phyloP scores from a whole-genome alignment of 1,284 basidiomycete species.

The Ganoderma lucidum region DNA sequence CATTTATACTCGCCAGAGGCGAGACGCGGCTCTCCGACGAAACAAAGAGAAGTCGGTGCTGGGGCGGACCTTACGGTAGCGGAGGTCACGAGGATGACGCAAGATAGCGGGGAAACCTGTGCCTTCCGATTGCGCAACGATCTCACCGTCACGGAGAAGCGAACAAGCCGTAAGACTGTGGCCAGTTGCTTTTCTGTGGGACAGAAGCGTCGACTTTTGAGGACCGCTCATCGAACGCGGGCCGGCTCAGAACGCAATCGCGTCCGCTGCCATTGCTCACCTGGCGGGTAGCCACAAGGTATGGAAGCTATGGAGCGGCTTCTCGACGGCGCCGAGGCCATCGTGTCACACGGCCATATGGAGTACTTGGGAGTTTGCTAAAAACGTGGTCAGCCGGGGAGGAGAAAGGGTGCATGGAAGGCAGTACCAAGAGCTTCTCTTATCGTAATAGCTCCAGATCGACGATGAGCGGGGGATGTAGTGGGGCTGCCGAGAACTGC shows the following conservation, averaged over 20 bases:
- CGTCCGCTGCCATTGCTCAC: slow-evolving; percentile 18
- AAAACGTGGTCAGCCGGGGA: background rate
- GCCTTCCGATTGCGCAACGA: background rate
- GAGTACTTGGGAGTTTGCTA: slow-evolving; percentile 6
- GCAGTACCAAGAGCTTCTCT: background rate
- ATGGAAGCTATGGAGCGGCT: slow-evolving; percentile 11
- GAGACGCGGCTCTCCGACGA: slow-evolving; percentile 20
- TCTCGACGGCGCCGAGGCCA: slow-evolving; percentile 20
- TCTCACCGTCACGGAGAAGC: background rate
- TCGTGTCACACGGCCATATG: slow-evolving; percentile 25
- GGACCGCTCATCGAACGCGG: slow-evolving; percentile 12
- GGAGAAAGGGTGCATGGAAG: slow-evolving; percentile 7
- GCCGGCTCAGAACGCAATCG: slow-evolving; percentile 16
- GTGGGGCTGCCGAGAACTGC: background rate
- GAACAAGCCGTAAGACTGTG: background rate
- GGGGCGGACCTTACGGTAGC: slow-evolving; percentile 14
- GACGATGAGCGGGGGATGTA: background rate
- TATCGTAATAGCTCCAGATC: background rate
- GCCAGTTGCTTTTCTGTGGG: background rate
- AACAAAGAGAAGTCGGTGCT: slow-evolving; percentile 9
- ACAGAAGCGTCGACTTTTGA: slow-evolving; percentile 9
- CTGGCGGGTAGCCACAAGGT: slow-evolving; percentile 26
- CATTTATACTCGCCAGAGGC: background rate
- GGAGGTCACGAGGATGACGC: slow-evolving; percentile 23
- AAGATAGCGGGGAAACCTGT: slow-evolving; percentile 27